Base-by-base conservation (phyloP, 2,329 filamentous ascomycete genomes). In the Colletotrichum tropicicola region DNA sequence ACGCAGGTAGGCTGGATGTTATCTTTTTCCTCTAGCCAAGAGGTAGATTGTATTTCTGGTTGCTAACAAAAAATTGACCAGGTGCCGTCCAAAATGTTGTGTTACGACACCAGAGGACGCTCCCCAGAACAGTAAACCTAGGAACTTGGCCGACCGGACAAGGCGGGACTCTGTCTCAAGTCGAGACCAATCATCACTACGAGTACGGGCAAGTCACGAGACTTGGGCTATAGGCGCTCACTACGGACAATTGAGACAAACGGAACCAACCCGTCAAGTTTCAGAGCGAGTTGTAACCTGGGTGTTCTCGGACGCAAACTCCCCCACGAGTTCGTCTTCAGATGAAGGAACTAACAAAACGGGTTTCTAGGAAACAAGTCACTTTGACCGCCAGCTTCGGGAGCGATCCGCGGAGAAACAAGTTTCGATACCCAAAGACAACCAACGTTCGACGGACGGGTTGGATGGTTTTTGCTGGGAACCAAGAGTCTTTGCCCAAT, bases 271-370 rank as follows among this genome's bases (percentile, higher is more conserved):
- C 25, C 25, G 37, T 23, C 17, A 45, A n/a, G 28, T 55, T 55
- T 44, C 27, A 55, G 52, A 23, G 13, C 10, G 7, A 10, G 28
- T 55, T 45, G 52, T 13, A 4, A 41, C 12, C n/a, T 41, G 17
- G 15, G 17, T 6, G 37, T 15, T 55, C 52, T 10, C 41, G 37
- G 52, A 45, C 39, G n/a, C n/a, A n/a, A 44, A 12, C 13, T n/a
- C 39, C 52, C 51, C 39, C 52, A 35, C 52, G 28, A 55, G 52
- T 55, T 55, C 52, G 39, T 55, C 19, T 44, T 45, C 41, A 17
- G 19, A 45, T 39, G 28, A 19, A 3, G 19, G 10, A 13, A 19
- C 41, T 45, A 25, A 45, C 19, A 9, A 13, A 4, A 13, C 17
- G 12, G 19, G 4, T 17, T 23, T 6, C 10, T 45, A 23, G 10